These are phyloP conservation scores for Aspergillus sp. DNA, from an alignment of 2,329 filamentous ascomycete species.

Conservation along the genomic window DNA sequence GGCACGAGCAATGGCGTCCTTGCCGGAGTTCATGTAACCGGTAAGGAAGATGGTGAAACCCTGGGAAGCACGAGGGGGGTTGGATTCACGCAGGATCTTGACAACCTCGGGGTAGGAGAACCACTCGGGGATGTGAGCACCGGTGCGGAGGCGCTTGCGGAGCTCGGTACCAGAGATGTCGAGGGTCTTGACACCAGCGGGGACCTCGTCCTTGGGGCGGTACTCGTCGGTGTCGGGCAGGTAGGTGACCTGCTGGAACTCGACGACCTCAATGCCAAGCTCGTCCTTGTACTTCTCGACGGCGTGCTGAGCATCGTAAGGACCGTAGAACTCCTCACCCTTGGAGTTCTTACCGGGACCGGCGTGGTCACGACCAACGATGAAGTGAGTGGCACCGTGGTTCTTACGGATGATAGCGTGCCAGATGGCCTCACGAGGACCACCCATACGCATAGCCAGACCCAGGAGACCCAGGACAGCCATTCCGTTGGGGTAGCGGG, in stretches of 20 bases:
- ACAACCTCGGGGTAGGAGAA: conserved; percentile 99
- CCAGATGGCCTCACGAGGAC: conserved; percentile 97
- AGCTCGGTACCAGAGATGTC: conserved; percentile 91
- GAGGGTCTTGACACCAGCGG: conserved; percentile 77
- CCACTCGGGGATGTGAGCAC: conserved; percentile 96
- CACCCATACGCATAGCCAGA: conserved; percentile 98
- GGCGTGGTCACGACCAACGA: conserved; percentile 96
- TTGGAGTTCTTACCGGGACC: conserved; percentile 98
- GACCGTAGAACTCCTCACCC: conserved; percentile 95
- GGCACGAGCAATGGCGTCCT: conserved; percentile 93
- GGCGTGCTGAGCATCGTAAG: conserved; percentile 93
- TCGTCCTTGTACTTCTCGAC: conserved; percentile 96
- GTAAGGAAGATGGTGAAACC: conserved; percentile 99
- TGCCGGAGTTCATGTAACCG: conserved; percentile 93
- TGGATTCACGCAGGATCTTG: conserved; percentile 91
- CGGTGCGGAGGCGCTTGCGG: conserved; percentile 83
- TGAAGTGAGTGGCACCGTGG: conserved; percentile 98
- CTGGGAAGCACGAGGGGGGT: conserved; percentile 86
- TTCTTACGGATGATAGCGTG: conserved; percentile 99
- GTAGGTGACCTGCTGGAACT: conserved; percentile 99
- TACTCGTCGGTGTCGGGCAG: conserved; percentile 97
- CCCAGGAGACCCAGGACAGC: conserved; percentile 92
- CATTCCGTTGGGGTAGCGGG: conserved; percentile 98
- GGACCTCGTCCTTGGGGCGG: conserved; percentile 86
- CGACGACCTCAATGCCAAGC: conserved; percentile 97